Evolutionary conservation across 2,329 filamentous ascomycete genomes (phyloP), one percentile per base, ranked within the genome.

Genomic region (Plenodomus lindquistii): DNA sequence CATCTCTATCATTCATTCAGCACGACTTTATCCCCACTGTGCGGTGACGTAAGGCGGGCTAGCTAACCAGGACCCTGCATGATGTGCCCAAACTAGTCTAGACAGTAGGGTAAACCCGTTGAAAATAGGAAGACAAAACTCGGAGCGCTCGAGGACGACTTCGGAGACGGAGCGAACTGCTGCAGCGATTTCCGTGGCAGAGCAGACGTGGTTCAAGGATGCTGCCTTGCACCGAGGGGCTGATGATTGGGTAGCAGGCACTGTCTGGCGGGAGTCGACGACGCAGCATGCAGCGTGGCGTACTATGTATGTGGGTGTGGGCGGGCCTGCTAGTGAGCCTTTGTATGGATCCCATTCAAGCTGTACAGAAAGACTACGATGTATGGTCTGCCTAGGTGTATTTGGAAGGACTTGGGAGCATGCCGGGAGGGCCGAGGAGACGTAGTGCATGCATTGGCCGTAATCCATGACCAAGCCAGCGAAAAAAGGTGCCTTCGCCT

Each of bases 1-100:
- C n/a, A n/a, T n/a, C n/a, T n/a, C n/a, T n/a, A n/a, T n/a, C n/a
- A n/a, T n/a, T n/a, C n/a, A n/a, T n/a, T n/a, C n/a, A n/a, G n/a
- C 21, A 17, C 34, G 4, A 37, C 34, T 27, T 24, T 31, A 42
- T 48, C 41, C 27, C 42, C 52, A 45, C 31, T 35, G 42, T 36
- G 18, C 46, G 29, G 47, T 64, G 61, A 64, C 61, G 61, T 63
- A 63, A 53, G 42, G 48, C 42, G 27, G 43, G 46, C 50, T 48
- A 54, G 35, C 21, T 36, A 42, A 49, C 34, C 11, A 46, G 44
- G 44, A 44, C 54, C 56, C 48, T 62, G 57, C 56, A 57, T 31
- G 27, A 57, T 31, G 27, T 31, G 27, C 27, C 27, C 27, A 31
- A 15, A 4, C 27, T 10, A 24, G 45, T 22, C 24, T 35, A 18